These are phyloP conservation scores for Brasenia schreberi DNA, from an alignment of 164 flowering plant genomes.

Conservation along the genomic window DNA sequence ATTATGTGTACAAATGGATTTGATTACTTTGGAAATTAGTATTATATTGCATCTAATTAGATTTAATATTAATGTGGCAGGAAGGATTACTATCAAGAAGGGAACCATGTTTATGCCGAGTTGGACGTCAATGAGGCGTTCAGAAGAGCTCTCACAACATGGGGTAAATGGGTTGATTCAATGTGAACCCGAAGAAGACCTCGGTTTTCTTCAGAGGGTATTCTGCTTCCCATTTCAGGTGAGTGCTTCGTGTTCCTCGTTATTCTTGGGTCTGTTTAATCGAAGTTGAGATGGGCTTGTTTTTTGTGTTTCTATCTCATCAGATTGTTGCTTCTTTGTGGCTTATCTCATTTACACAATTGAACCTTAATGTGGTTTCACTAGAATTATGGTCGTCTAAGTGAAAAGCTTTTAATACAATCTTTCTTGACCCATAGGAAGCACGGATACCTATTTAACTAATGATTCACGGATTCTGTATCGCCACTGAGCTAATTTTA, in stretches of 20 bases:
- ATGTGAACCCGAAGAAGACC: slow-evolving; percentile 51
- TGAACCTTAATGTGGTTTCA: not conserved
- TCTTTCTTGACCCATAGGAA: no score
- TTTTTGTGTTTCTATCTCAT: not conserved
- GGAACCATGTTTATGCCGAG: slow-evolving; percentile 63
- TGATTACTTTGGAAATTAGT: no score
- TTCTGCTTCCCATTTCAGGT: slow-evolving; percentile 96
- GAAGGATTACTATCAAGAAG: slow-evolving; percentile 95
- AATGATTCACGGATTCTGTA: no score
- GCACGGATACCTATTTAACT: no score
- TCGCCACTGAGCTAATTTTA: no score
- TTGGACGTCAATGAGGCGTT: slow-evolving; percentile 79
- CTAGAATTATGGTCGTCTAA: no score
- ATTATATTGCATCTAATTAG: no score
- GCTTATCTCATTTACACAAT: not conserved
- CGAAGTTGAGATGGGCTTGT: not conserved
- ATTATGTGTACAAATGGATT: no score
- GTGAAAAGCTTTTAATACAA: no score
- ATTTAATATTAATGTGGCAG: slow-evolving; percentile 19
- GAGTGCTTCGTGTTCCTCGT: not conserved
- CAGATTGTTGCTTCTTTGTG: not conserved
- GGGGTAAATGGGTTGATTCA: slow-evolving; percentile 91
- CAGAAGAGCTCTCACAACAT: slow-evolving; percentile 73
- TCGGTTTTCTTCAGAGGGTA: slow-evolving; percentile 83
- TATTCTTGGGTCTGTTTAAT: not conserved